Evolutionary conservation across 768 basidiomycete species (phyloP).

Genomic region (Kwoniella dendrophila): DNA sequence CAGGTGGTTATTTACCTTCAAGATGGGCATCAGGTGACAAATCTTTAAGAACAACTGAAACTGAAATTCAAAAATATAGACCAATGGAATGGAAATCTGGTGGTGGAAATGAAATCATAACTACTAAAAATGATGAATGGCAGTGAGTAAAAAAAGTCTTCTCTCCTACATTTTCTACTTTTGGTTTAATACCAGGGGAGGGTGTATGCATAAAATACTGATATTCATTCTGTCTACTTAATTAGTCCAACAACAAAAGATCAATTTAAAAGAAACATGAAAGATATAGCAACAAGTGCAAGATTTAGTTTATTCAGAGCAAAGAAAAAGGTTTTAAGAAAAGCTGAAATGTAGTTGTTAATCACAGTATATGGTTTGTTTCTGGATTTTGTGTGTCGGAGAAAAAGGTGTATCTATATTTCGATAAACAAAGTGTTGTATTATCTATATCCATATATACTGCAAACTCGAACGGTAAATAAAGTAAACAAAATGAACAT

Average conservation of each 20-base stretch:
- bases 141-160: constrained; percentile 43
- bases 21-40: constrained; percentile 54
- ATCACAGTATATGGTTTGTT: background rate
- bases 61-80: constrained; percentile 52
- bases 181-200: no score
- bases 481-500: no score
- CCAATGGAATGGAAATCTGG: constrained; percentile 53
- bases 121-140: constrained; percentile 50
- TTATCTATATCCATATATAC: background rate
- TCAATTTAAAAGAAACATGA: constrained; percentile 50
- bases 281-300: constrained; percentile 49
- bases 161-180: background rate
- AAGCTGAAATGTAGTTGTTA: constrained; percentile 34
- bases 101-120: constrained; percentile 25
- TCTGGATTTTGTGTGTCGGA: background rate
- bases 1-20: constrained; percentile 51
- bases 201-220: no score
- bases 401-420: no score
- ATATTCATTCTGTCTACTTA: no score
- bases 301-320: constrained; percentile 52
- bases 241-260: constrained; percentile 36
- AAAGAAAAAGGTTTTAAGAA: constrained; percentile 53
- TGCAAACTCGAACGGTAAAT: no score
- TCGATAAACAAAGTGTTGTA: no score
- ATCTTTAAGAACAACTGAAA: constrained; percentile 43